Base-by-base conservation (phyloP, 2,329 filamentous ascomycete species). In the Colletotrichum salicis region DNA sequence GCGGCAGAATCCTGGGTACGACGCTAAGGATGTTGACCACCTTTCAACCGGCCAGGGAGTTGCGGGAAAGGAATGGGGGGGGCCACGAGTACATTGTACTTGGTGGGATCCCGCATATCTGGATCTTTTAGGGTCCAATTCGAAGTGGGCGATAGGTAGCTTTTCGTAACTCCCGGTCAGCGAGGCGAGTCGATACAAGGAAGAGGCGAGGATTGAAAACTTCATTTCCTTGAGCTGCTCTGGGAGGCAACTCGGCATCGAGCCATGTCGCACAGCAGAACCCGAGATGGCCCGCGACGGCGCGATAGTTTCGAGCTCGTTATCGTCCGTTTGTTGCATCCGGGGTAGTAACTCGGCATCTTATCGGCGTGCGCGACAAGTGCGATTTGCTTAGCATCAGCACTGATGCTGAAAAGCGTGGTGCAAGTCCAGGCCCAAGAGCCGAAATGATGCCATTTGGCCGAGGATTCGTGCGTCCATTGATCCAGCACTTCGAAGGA, bases 361-460 rank as follows among this genome's bases (percentile, higher is more conserved):
- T 72, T 72, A 70, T 70, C 70, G 65, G 45, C 45, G n/a, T 60
- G 55, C 55, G 48, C 54, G 45, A 56, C 48, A 57, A 55, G 51
- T 41, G n/a, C 48, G 22, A 15, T 19, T 29, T 31, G 41, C 45
- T 10, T 55, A 48, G 59, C 4, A 33, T 48, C 45, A 37, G 41
- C 41, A 22, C 7, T n/a, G 15, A n/a, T 48, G 41, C 10, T 48
- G 41, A 22, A 48, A 48, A 10, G 41, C 22, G 19, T 48, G 19
- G 41, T 48, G 41, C 8, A 48, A 48, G 41, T 22, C 41, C 7
- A 48, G 19, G 41, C 41, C 41, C 41, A 72, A 60, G 55, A 70
- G 59, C 59, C 59, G 65, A 64, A 64, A 70, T 70, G 65, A 48
- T 72, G 65, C 65, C 66, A 60, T 70, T 72, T 72, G 70, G 60